phyloP scores from a whole-genome alignment of 805 yeast species.

The Suhomyces vadensis region DNA sequence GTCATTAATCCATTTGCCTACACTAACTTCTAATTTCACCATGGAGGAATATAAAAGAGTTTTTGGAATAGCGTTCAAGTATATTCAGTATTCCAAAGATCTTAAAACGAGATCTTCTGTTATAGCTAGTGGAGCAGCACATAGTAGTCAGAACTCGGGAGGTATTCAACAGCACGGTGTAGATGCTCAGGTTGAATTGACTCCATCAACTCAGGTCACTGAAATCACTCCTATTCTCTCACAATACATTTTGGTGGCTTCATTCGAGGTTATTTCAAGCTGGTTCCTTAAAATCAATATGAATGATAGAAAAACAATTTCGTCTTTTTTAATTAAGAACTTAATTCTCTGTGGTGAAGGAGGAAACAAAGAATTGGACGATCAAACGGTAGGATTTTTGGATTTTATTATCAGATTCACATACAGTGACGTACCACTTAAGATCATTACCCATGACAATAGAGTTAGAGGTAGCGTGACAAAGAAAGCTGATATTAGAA shows the following conservation, averaged over 20 bases:
- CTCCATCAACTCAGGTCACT: constrained; percentile 52
- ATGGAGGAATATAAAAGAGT: constrained; percentile 76
- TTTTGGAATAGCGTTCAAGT: constrained; percentile 80
- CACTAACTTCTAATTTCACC: constrained; percentile 68
- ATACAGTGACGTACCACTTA: constrained; percentile 60
- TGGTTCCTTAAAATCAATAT: constrained; percentile 71
- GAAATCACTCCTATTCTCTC: constrained; percentile 53
- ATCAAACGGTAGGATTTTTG: constrained; percentile 59
- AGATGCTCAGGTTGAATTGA: constrained; percentile 52
- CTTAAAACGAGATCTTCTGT: constrained; percentile 26
- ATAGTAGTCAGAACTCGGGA: constrained; percentile 5
- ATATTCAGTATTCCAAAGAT: constrained; percentile 70
- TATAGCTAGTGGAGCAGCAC: constrained; percentile 11
- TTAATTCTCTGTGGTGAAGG: constrained; percentile 33
- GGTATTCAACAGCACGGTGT: constrained; percentile 38
- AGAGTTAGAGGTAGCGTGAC: neutral
- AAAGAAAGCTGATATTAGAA: constrained; percentile 5
- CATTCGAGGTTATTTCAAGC: constrained; percentile 65
- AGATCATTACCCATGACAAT: constrained; percentile 27
- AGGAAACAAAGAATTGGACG: constrained; percentile 33
- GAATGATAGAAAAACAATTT: constrained; percentile 56
- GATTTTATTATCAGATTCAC: constrained; percentile 72
- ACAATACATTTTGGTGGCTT: constrained; percentile 60
- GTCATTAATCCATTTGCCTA: constrained; percentile 64
- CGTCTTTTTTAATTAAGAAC: constrained; percentile 63